Evolutionary conservation across 768 basidiomycete genomes (phyloP), one percentile per base, ranked within the genome.

Genomic region (Phaeotremella fagi): DNA sequence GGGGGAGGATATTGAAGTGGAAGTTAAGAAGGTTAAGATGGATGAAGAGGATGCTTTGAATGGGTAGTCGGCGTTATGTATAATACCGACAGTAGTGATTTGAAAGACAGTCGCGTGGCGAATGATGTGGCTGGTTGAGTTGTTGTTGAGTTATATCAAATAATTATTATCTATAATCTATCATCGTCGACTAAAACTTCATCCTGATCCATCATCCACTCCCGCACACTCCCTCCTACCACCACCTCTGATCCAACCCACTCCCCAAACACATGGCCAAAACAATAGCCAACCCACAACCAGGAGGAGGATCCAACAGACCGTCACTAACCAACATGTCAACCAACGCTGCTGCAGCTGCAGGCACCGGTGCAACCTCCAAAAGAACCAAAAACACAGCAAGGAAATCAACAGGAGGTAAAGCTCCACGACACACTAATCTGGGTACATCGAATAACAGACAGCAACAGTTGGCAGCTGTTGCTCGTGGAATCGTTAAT

Each of bases 331-430:
- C n/a, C n/a, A 41, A 41, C 38, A 20, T 20, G 22, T 41, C 38
- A 7, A 41, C 1, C 41, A 43, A 15, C 0, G 50, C 55, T 4
- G 22, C 37, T 11, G 20, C 47, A 11, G 38, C 9, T 14, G 52
- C 22, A 27, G 52, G 25, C 35, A 20, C 46, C 18, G 37, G 22
- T 3, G 33, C 27, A 9, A 16, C 44, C 12, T 20, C 29, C 27
- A 44, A 41, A 20, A 42, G 36, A n/a, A 37, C 48, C 27, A 65
- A 63, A 43, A 66, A 66, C 51, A 90, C 88, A 0, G 90, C 90
- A 11, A 81, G 90, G 58, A 91, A 91, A 75, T 87, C 83, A 74
- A 88, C 88, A 0, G 88, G 88, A 49, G 84, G 86, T 16, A 76
- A 76, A 41, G 75, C 81, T 18, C 49, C 52, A n/a, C 49, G 45